phyloP scores from a whole-genome alignment of 2,329 filamentous ascomycete genomes.

The Aspergillus puulaauensis region DNA sequence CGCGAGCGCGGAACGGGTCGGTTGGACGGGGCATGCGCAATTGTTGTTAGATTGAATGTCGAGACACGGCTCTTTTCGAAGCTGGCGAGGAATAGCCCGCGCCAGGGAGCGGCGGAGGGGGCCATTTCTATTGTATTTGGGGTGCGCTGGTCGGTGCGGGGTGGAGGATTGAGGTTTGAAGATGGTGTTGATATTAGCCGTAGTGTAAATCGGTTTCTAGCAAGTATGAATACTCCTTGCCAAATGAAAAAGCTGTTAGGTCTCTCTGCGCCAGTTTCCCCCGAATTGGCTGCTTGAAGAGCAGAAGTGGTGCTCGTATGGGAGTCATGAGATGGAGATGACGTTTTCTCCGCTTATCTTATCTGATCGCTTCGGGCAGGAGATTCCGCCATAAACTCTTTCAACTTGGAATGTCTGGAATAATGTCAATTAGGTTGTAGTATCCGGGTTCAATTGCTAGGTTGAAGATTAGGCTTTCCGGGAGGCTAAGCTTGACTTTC shows the following conservation, averaged over 20 bases:
- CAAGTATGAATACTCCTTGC: background rate
- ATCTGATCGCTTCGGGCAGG: slow-evolving; percentile 16
- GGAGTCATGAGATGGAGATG: slow-evolving; percentile 2
- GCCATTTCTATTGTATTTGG: slow-evolving; percentile 5
- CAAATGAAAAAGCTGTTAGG: no score
- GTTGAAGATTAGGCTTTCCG: no score
- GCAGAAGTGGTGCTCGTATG: background rate
- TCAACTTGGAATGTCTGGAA: no score
- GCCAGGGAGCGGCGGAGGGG: slow-evolving; percentile 28
- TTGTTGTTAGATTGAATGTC: slow-evolving; percentile 30
- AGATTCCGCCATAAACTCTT: no score
- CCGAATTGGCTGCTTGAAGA: background rate
- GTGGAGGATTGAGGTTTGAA: background rate
- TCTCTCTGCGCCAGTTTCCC: no score
- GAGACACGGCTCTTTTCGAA: slow-evolving; percentile 23
- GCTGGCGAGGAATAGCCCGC: slow-evolving; percentile 24
- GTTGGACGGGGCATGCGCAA: slow-evolving; percentile 17
- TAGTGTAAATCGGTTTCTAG: background rate
- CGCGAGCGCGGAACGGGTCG: slow-evolving; percentile 31
- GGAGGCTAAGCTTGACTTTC: no score
- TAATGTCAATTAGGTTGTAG: no score
- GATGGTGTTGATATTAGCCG: background rate
- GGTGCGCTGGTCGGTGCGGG: background rate
- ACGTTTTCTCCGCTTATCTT: slow-evolving; percentile 14
- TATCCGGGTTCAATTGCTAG: no score